These are phyloP conservation scores for Psilocybe azurescens DNA, from an alignment of 768 basidiomycete genomes.

Conservation along the genomic window DNA sequence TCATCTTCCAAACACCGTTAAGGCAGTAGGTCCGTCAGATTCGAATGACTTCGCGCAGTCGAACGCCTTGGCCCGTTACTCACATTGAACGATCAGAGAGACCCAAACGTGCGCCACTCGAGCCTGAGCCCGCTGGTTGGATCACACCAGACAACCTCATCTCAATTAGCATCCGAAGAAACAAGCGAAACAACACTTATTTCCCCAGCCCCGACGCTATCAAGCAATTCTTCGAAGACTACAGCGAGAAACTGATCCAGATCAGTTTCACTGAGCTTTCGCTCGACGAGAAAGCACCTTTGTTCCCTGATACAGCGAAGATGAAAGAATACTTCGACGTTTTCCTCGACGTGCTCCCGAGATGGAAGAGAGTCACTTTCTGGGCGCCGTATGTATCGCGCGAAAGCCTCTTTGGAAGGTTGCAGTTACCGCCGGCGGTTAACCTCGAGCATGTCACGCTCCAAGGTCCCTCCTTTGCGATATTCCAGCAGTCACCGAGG, in stretches of 20 bases:
- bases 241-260: background rate
- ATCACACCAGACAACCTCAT: background rate
- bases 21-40: no score
- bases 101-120: no score
- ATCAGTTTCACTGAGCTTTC: constrained; percentile 6
- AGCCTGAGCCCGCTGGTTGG: background rate
- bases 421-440: background rate
- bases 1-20: constrained; percentile 26
- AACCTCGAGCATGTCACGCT: constrained; percentile 1
- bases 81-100: constrained; percentile 28
- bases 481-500: background rate
- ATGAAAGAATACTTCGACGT: constrained; percentile 9
- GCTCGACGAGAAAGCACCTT: background rate
- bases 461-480: constrained; percentile 7
- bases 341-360: constrained; percentile 6
- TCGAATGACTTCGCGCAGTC: constrained; percentile 52
- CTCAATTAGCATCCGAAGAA: background rate
- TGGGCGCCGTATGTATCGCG: constrained; percentile 10
- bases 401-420: background rate
- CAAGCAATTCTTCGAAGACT: background rate
- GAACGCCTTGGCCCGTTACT: no score
- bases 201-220: background rate
- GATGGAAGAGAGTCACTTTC: constrained; percentile 6
- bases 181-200: background rate
- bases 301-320: background rate